Percentiles rank a stretch among this genome's conserved stretches.
phyloP scores from a whole-genome alignment of 139 green algal species.

The Chlorella sp. region DNA sequence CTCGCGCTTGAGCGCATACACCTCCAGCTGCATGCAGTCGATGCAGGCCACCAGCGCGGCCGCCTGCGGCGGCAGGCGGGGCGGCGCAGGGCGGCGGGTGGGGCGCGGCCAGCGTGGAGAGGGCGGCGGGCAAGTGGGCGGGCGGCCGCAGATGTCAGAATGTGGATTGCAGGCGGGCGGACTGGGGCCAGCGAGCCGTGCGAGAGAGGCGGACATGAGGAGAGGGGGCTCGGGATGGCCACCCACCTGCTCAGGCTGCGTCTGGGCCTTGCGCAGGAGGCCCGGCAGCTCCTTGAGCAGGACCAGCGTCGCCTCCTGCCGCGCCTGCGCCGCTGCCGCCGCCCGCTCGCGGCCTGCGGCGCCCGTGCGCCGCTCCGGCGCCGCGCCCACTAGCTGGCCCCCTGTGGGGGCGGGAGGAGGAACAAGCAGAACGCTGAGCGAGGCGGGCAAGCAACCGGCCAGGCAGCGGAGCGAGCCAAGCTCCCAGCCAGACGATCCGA shows the following conservation, averaged over 20 bases:
- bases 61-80: conserved; percentile 35
- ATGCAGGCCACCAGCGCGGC: conserved; percentile 49
- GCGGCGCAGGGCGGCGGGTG: neutral
- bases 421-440: too few relatives aligned
- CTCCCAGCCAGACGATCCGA: too few relatives aligned
- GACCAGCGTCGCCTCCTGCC: conserved; percentile 55
- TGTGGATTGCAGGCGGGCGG: too few relatives aligned
- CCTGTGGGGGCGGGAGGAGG: too few relatives aligned
- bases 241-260: conserved; percentile 43
- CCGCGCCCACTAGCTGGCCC: too few relatives aligned
- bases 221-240: neutral
- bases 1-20: conserved; percentile 57
- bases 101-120: too few relatives aligned
- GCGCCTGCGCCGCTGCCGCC: conserved; percentile 21
- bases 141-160: too few relatives aligned
- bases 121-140: too few relatives aligned
- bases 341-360: conserved; percentile 14
- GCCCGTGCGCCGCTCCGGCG: neutral
- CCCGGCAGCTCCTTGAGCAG: conserved; percentile 48
- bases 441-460: too few relatives aligned
- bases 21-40: conserved; percentile 59
- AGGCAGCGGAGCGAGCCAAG: too few relatives aligned
- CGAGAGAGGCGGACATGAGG: too few relatives aligned
- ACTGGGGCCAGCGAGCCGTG: too few relatives aligned
- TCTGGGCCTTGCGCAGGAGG: conserved; percentile 56